Conservation (phyloP, 2,329 filamentous ascomycete genomes). For the Colletotrichum lupini region DNA sequence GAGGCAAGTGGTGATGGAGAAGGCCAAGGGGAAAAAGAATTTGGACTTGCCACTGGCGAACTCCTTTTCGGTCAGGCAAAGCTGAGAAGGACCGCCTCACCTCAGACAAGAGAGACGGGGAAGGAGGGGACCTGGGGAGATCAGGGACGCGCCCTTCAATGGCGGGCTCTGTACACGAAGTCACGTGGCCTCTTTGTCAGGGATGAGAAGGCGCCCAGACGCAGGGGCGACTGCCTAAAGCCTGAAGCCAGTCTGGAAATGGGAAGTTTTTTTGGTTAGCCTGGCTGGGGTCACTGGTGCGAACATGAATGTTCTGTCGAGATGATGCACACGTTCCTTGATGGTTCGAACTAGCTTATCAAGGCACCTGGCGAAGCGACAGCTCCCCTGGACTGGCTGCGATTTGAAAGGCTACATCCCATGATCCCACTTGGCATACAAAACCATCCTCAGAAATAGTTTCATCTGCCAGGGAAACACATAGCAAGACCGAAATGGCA, state of each 20-base stretch:
- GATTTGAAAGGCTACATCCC: not conserved
- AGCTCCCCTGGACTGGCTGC: not conserved
- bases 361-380: not conserved
- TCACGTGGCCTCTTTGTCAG: conserved; percentile 29
- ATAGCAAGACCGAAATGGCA: not conserved
- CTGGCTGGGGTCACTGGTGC: not conserved
- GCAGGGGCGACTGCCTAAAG: conserved; percentile 15
- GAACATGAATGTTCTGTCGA: not conserved
- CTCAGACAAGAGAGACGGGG: not conserved
- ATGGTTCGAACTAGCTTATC: not conserved
- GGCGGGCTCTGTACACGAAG: conserved; percentile 31
- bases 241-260: not conserved
- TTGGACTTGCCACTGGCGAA: not conserved
- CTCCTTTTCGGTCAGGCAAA: conserved; percentile 3
- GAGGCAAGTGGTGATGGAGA: not conserved
- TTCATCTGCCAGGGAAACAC: not conserved
- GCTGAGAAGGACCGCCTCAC: not conserved
- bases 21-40: not conserved
- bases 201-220: not conserved
- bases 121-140: not conserved
- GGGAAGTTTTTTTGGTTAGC: conserved; percentile 2
- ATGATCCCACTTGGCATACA: not conserved
- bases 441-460: not conserved
- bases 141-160: not conserved
- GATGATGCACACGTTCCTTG: not conserved